phyloP scores from a whole-genome alignment of 176 grass and related monocot species.

The Ampelocalamus luodianensis region DNA sequence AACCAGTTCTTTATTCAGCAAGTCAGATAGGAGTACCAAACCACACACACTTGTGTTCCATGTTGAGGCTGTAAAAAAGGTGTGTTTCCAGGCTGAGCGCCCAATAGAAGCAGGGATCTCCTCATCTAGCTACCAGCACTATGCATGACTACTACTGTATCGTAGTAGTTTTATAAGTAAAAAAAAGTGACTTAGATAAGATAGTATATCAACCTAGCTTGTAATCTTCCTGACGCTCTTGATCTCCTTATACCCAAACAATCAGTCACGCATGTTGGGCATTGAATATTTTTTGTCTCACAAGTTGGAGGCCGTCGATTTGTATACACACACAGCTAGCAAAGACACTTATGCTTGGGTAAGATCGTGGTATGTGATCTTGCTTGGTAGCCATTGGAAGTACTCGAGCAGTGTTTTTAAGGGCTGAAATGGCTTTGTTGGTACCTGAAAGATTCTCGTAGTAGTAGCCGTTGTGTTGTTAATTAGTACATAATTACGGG shows the following conservation, averaged over 20 bases:
- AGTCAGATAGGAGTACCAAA: conserved; percentile 44
- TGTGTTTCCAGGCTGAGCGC: background rate
- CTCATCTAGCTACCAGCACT: background rate
- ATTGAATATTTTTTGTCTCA: conserved; percentile 48
- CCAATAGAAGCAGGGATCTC: conserved; percentile 35
- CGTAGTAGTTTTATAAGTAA: background rate
- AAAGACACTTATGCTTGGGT: conserved; percentile 34
- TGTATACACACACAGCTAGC: background rate
- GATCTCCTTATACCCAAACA: conserved; percentile 37
- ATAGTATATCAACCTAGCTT: background rate
- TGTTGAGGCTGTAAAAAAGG: background rate
- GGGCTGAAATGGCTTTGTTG: conserved; percentile 22
- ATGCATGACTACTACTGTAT: conserved; percentile 1
- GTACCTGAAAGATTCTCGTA: conserved; percentile 43
- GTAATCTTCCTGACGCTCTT: conserved; percentile 20
- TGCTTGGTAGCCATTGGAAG: conserved; percentile 28
- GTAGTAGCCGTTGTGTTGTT: background rate
- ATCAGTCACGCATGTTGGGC: conserved; percentile 15
- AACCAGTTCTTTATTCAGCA: conserved; percentile 16
- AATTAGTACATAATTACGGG: background rate
- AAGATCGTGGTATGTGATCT: background rate
- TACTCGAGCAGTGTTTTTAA: background rate
- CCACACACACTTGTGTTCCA: conserved; percentile 40
- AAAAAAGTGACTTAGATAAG: conserved; percentile 38
- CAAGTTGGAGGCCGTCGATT: conserved; percentile 48